phyloP scores from a whole-genome alignment of 108 stramenopile genomes.

The Bacterosira constricta region DNA sequence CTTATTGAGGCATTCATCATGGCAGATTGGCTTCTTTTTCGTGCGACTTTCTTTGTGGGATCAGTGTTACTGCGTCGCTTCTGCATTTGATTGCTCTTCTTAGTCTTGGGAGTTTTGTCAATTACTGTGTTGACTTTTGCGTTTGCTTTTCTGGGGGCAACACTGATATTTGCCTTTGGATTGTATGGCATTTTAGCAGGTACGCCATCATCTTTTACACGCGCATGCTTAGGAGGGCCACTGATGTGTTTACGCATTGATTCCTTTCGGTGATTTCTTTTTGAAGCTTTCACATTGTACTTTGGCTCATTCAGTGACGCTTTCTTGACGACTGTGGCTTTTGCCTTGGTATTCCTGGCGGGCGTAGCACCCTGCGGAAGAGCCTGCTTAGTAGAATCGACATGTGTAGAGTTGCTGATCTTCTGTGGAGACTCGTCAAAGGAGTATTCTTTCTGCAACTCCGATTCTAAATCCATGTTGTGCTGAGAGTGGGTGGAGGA shows the following conservation, averaged over 20 bases:
- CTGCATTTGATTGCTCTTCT: background rate
- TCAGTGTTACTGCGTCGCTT: background rate
- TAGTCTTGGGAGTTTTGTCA: background rate
- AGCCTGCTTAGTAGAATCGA: background rate
- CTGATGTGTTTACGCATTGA: background rate
- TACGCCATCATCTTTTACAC: background rate
- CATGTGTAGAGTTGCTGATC: background rate
- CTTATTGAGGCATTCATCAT: background rate
- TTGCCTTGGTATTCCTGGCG: background rate
- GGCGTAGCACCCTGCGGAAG: background rate
- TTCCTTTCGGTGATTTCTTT: background rate
- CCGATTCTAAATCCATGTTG: background rate
- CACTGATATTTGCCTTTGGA: background rate
- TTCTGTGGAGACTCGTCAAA: background rate
- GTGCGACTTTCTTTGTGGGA: background rate
- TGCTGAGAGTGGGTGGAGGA: background rate
- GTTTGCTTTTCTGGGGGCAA: background rate
- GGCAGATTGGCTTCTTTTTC: background rate
- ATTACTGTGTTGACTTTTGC: background rate
- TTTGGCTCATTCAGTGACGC: background rate
- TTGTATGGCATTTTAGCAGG: background rate
- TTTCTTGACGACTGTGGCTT: slow-evolving; percentile 9
- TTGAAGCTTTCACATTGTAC: background rate
- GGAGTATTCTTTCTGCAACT: background rate
- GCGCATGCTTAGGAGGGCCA: background rate